Evolutionary conservation across 768 basidiomycete species (phyloP), one percentile per base, ranked within the genome.

Genomic region (Lyophyllum shimeji): DNA sequence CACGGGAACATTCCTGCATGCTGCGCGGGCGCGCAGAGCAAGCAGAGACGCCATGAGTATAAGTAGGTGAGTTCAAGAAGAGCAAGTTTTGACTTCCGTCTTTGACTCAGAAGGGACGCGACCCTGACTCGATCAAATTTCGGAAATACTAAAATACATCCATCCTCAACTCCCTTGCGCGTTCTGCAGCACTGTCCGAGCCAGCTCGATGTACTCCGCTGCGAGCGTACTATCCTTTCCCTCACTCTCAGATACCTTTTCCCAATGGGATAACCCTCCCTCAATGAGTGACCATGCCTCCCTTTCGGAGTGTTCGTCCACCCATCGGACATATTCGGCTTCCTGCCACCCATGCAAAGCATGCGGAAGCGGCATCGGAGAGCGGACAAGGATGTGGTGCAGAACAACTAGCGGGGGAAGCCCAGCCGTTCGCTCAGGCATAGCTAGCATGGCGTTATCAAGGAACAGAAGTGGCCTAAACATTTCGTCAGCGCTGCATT

Each of bases 301-400:
- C 56, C 79, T 81, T 57, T 87, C 84, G 1, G 84, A 76, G 65
- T 98, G 97, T 67, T 97, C 95, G 56, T 93, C 89, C 12, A 98
- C 80, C 95, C 95, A 99, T 43, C 92, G 84, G 47, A 97, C 91
- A 69, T 99, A 99, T 74, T 98, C 97, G 3, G 89, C 82, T 67
- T 98, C 94, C 55, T 91, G 89, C 96, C 97, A 98, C 0, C 90
- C 89, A 65, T 98, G 94, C 53, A 94, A 70, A 47, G 82, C 80
- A 68, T 99, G 93, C 9, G 97, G 96, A 37, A 98, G 78, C 5
- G 89, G 83, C 52, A 93, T 78, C 0, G 90, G 87, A 1, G 93
- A 93, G 9, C 93, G 86, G 23, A 98, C 95, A 31, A 97, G 79
- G 63, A 97, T 89, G 60, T 97, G 89, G 66, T 98, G 95, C 15